Evolutionary conservation across 1,284 basidiomycete genomes (phyloP).

Genomic region (Cryptococcus sp.): DNA sequence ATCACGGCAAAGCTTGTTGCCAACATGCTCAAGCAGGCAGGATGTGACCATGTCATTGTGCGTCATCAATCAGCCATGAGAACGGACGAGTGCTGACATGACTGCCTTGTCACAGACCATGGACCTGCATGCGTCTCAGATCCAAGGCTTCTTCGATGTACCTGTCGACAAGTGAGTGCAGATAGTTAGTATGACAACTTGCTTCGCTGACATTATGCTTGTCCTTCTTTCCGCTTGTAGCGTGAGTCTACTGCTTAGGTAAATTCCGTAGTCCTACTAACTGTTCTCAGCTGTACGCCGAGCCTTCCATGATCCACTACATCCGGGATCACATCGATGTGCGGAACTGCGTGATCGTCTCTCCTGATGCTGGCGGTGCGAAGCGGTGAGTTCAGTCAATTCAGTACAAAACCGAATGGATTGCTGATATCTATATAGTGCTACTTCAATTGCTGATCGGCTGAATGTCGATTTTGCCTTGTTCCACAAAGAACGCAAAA

Average conservation of each 20-base stretch:
- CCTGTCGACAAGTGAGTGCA: slow-evolving; percentile 94
- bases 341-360: slow-evolving; percentile 90
- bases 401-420: neutral
- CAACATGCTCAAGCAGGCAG: slow-evolving; percentile 97
- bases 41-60: slow-evolving; percentile 98
- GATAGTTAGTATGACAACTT: neutral
- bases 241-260: neutral
- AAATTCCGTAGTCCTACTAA: neutral
- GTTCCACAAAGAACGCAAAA: slow-evolving; percentile 99
- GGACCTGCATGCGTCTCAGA: slow-evolving; percentile 97
- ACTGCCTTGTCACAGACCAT: slow-evolving; percentile 68
- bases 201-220: too few species aligned
- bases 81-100: neutral
- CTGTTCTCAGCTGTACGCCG: slow-evolving; percentile 79
- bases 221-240: slow-evolving; percentile 5
- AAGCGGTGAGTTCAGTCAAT: slow-evolving; percentile 68
- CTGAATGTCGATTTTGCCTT: slow-evolving; percentile 97
- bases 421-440: slow-evolving; percentile 58
- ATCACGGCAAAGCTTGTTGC: slow-evolving; percentile 99
- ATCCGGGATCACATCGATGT: slow-evolving; percentile 86
- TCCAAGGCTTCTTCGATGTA: slow-evolving; percentile 99
- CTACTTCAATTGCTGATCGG: slow-evolving; percentile 95
- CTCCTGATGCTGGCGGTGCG: slow-evolving; percentile 97
- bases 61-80: slow-evolving; percentile 50
- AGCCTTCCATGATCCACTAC: slow-evolving; percentile 94